Base-by-base conservation (phyloP, 78 protist species). In the Isochrysis galbana region DNA sequence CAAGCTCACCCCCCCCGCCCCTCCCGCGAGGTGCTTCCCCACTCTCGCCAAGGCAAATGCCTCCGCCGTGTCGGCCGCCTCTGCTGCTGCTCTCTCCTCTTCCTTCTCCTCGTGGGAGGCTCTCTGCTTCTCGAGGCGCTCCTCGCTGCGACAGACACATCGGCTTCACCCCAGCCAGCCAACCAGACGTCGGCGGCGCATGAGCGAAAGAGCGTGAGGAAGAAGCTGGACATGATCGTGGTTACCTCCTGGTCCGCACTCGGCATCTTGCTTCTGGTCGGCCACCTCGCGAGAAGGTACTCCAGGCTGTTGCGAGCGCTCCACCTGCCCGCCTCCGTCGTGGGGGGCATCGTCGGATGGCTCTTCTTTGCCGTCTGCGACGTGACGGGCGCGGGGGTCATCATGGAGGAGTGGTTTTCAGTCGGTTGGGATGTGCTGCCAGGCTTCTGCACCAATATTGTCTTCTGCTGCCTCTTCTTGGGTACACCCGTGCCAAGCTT, bases 351-450 rank as follows among this genome's bases (percentile, higher is more conserved):
- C 41, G 34, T 70, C 41, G 80, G 80, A 34, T 70, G 80, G 80
- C 29, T 70, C 41, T 34, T 70, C 41, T 70, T 70, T 14, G 80
- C 80, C 10, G 5, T 10, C 80, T 5, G 4, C 34, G 80, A 70
- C 61, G 7, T 51, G 61, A 14, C 14, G 29, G 61, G 29, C 61
- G 29, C 61, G 7, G 29, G 29, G 61, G 61, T 7, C 61, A 51
- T 51, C 61, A 51, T 51, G 41, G 41, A 34, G 29, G 41, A 34
- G 29, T 70, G 80, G 80, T n/a, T 70, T 3, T 70, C 67, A 0
- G 89, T 26, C 23, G 70, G 89, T 21, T 83, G 89, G 89, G 55
- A 29, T 10, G 70, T n/a, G 42, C 89, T 83, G 38, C 89, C 89
- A 5, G 51, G 69, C 89, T 47, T 47, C 29, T 54, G 54, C 32